phyloP scores from a whole-genome alignment of 2,329 filamentous ascomycete genomes.

The Colletotrichum cuscutae region DNA sequence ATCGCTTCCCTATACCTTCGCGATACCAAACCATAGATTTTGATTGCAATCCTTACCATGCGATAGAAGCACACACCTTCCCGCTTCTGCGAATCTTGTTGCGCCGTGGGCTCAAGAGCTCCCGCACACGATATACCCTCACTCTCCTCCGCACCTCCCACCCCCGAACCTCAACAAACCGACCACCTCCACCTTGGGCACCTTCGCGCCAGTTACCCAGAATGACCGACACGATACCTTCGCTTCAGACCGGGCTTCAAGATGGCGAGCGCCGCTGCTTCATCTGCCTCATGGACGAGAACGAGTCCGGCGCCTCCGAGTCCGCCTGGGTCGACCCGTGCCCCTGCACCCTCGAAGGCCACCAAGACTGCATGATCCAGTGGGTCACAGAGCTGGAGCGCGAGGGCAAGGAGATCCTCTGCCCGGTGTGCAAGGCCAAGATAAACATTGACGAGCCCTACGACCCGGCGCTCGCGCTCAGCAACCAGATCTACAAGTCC shows the following conservation, averaged over 20 bases:
- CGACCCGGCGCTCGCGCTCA: constrained; percentile 76
- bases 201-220: neutral
- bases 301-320: constrained; percentile 56
- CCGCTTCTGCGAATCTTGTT: neutral
- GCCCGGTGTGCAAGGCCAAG: constrained; percentile 88
- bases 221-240: constrained; percentile 10
- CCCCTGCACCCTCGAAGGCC: constrained; percentile 88
- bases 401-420: constrained; percentile 74
- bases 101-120: neutral
- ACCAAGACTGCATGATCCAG: constrained; percentile 88
- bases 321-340: constrained; percentile 86
- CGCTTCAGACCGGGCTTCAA: neutral
- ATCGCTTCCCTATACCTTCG: neutral
- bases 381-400: constrained; percentile 93
- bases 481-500: constrained; percentile 66
- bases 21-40: neutral
- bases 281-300: constrained; percentile 70
- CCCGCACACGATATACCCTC: neutral
- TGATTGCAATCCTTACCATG: neutral
- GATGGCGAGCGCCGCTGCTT: constrained; percentile 60
- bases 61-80: neutral
- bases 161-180: neutral
- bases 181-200: neutral
- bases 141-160: neutral
- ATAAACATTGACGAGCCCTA: constrained; percentile 81